phyloP scores from a whole-genome alignment of 2,329 filamentous ascomycete genomes.

The Pseudogymnoascus sp. region DNA sequence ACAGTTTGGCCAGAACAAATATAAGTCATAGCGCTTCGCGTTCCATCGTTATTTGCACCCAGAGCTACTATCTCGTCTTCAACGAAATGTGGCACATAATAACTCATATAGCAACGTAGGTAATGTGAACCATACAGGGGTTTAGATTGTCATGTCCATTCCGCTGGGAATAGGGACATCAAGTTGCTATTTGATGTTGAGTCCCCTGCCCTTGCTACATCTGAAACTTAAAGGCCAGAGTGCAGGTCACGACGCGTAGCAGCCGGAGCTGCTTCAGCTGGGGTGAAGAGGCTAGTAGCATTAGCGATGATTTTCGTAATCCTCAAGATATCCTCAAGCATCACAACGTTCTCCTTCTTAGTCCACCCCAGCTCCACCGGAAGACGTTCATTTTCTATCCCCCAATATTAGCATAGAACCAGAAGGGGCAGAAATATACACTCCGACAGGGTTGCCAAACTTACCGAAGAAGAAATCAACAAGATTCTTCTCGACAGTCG shows the following conservation, averaged over 20 bases:
- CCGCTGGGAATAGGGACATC: background rate
- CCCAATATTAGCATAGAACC: constrained; percentile 2
- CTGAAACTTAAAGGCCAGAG: background rate
- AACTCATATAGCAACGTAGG: background rate
- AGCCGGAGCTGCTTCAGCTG: background rate
- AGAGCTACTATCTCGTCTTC: background rate
- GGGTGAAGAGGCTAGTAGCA: constrained; percentile 12
- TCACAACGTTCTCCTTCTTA: constrained; percentile 13
- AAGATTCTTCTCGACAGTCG: constrained; percentile 31
- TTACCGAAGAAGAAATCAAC: constrained; percentile 40
- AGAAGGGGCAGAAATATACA: background rate
- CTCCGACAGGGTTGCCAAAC: constrained; percentile 10
- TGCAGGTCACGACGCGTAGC: background rate
- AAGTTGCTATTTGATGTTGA: background rate
- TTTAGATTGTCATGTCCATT: background rate
- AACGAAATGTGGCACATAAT: background rate
- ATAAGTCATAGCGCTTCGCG: too few species aligned
- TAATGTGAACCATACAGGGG: background rate
- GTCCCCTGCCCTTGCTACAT: background rate
- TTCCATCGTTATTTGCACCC: background rate
- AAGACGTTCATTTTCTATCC: constrained; percentile 34
- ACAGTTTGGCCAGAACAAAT: too few species aligned
- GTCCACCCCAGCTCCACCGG: constrained; percentile 35
- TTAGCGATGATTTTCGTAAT: constrained; percentile 11
- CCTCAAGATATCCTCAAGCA: constrained; percentile 6